Evolutionary conservation across 768 basidiomycete genomes (phyloP).

Genomic region (Psilocybe subaeruginosa): DNA sequence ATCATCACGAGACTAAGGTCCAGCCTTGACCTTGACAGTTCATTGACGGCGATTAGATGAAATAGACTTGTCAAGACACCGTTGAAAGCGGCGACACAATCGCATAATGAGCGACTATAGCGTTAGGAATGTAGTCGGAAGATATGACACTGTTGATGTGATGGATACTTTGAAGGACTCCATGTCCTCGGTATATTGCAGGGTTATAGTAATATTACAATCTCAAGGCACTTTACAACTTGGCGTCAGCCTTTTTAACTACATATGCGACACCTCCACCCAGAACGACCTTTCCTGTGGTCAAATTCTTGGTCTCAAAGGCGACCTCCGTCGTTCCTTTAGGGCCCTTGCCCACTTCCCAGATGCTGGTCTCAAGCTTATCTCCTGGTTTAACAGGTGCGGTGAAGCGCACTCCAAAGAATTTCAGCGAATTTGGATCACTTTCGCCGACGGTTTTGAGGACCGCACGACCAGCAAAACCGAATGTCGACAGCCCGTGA

Average conservation of each 20-base stretch:
- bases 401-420: conserved; percentile 79
- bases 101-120: background rate
- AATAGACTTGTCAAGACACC: background rate
- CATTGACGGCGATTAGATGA: background rate
- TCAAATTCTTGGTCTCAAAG: conserved; percentile 64
- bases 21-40: background rate
- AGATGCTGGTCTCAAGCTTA: conserved; percentile 73
- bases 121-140: too few species aligned
- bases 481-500: conserved; percentile 82
- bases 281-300: conserved; percentile 63
- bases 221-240: conserved; percentile 24
- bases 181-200: background rate
- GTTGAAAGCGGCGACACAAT: background rate
- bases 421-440: conserved; percentile 62
- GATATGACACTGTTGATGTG: too few species aligned
- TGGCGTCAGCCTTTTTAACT: conserved; percentile 40
- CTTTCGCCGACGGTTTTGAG: conserved; percentile 63
- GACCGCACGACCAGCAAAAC: conserved; percentile 80
- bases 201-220: conserved; percentile 1
- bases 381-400: conserved; percentile 86
- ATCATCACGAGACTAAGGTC: background rate
- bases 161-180: too few species aligned
- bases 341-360: conserved; percentile 74
- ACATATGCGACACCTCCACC: conserved; percentile 70
- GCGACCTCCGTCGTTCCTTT: conserved; percentile 61